Conservation (phyloP, 2,329 filamentous ascomycete genomes). For the Penicillium fuscoglaucum region DNA sequence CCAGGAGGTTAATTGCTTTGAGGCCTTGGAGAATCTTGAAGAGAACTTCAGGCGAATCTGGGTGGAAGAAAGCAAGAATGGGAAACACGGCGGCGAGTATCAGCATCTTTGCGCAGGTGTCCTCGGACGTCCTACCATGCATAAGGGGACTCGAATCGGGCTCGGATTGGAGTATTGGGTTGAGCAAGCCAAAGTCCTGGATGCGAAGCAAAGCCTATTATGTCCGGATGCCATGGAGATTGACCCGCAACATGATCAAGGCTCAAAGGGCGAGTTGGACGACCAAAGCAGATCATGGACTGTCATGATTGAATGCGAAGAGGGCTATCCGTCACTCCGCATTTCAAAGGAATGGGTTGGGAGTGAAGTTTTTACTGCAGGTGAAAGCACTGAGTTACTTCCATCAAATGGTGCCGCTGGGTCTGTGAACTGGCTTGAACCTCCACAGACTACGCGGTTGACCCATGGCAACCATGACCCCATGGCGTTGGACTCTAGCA, state of each 20-base stretch:
- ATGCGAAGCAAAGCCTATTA: conserved; percentile 28
- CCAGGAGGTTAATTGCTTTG: conserved; percentile 48
- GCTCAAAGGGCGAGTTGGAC: conserved; percentile 19
- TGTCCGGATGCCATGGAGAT: conserved; percentile 37
- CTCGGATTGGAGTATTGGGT: conserved; percentile 47
- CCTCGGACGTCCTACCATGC: conserved; percentile 45
- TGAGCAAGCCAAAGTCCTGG: conserved; percentile 36
- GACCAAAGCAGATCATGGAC: conserved; percentile 35
- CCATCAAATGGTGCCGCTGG: conserved; percentile 23
- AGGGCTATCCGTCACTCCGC: conserved; percentile 46
- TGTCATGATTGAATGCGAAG: conserved; percentile 46
- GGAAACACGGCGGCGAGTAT: conserved; percentile 32
- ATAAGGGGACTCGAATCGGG: conserved; percentile 42
- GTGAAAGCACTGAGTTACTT: conserved; percentile 27
- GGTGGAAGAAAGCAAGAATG: conserved; percentile 41
- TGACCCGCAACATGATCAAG: conserved; percentile 27
- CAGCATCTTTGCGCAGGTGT: conserved; percentile 45
- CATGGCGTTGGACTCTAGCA: conserved; percentile 41
- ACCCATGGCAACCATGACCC: conserved; percentile 35
- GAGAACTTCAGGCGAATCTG: conserved; percentile 46
- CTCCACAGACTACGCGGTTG: conserved; percentile 38
- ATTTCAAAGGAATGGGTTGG: conserved; percentile 48
- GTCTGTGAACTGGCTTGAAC: conserved; percentile 44
- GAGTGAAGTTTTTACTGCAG: conserved; percentile 35
- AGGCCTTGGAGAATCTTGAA: conserved; percentile 47